phyloP scores from a whole-genome alignment of 306 rosid species.

The Hippophae rhamnoides region DNA sequence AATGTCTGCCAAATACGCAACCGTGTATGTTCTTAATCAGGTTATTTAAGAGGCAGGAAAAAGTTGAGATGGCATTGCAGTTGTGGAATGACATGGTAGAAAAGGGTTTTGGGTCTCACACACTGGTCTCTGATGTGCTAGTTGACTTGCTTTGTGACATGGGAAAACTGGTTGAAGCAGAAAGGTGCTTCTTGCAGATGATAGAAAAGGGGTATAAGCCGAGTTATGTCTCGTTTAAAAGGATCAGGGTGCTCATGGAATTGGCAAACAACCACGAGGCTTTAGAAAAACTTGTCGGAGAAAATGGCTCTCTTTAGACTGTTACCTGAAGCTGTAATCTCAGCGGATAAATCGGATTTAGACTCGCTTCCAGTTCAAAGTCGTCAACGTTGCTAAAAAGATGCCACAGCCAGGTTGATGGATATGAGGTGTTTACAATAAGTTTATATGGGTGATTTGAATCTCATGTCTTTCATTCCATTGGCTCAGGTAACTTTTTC shows the following conservation, averaged over 20 bases:
- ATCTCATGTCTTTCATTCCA: no score
- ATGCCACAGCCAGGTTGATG: no score
- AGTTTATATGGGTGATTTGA: no score
- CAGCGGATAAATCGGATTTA: conserved; percentile 7
- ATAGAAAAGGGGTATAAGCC: conserved; percentile 81
- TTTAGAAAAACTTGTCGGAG: conserved; percentile 44
- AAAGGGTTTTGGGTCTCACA: conserved; percentile 75
- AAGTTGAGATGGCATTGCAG: conserved; percentile 70
- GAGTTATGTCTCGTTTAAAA: conserved; percentile 59
- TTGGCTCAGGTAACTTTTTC: no score
- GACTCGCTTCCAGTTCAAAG: conserved; percentile 5
- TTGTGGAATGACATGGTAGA: conserved; percentile 86
- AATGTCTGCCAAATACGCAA: conserved; percentile 71
- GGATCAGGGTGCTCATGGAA: conserved; percentile 87
- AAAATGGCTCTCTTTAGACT: conserved; percentile 52
- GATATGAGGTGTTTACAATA: no score
- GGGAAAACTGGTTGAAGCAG: conserved; percentile 71
- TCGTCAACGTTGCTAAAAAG: no score
- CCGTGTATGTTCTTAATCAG: conserved; percentile 84
- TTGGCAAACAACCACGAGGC: conserved; percentile 60
- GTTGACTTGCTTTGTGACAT: conserved; percentile 76
- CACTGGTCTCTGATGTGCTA: conserved; percentile 75
- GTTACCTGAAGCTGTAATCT: conserved; percentile 22
- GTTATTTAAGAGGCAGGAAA: conserved; percentile 60
- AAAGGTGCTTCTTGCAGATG: conserved; percentile 82